Evolutionary conservation across 2,329 filamentous ascomycete species (phyloP).

Genomic region (Didymella lethalis): DNA sequence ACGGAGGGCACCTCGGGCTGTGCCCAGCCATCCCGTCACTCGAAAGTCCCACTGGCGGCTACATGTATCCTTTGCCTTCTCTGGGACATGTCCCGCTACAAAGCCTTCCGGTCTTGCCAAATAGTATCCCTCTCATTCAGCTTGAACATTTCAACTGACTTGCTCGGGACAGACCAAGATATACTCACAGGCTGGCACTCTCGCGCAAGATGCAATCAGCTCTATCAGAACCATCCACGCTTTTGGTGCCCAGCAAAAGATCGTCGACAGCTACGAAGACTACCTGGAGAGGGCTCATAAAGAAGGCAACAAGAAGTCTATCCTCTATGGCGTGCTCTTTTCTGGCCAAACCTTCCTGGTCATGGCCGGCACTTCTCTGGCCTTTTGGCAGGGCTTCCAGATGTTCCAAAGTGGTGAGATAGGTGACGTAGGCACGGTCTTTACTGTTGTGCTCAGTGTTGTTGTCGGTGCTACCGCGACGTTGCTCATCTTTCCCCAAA

Average conservation of each 20-base stretch:
- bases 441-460: conserved; percentile 45
- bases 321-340: conserved; percentile 14
- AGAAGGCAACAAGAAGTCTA: conserved; percentile 21
- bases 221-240: conserved; percentile 78
- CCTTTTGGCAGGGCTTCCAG: conserved; percentile 51
- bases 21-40: too few species aligned
- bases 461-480: conserved; percentile 53
- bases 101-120: too few species aligned
- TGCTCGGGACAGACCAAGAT: conserved; percentile 7
- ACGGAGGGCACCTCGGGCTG: too few species aligned
- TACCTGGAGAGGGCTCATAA: conserved; percentile 73
- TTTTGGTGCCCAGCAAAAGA: conserved; percentile 86
- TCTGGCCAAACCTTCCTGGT: conserved; percentile 18
- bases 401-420: conserved; percentile 67
- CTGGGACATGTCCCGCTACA: too few species aligned
- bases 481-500: conserved; percentile 72
- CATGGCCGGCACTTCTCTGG: conserved; percentile 30
- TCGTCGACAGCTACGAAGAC: conserved; percentile 79
- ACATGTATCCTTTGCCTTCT: too few species aligned
- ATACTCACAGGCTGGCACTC: conserved; percentile 13
- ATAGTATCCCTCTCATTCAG: too few species aligned
- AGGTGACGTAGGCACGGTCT: conserved; percentile 61
- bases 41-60: too few species aligned
- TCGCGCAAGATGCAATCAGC: conserved; percentile 48
- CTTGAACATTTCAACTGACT: neutral